Evolutionary conservation across 768 basidiomycete genomes (phyloP).

Genomic region (Paxillus rubicundulus): DNA sequence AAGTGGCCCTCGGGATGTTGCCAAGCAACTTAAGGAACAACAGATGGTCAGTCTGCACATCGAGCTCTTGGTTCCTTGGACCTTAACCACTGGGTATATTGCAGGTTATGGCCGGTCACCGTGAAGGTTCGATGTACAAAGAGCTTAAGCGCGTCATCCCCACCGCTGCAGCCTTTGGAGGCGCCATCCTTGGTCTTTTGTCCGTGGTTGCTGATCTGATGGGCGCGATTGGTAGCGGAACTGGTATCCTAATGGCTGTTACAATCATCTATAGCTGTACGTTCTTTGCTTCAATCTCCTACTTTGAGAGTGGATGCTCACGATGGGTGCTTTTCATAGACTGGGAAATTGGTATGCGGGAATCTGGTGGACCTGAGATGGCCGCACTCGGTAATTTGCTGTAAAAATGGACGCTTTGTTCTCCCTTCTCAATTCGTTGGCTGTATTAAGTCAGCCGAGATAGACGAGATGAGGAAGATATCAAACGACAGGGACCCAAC

Average conservation of each 20-base stretch:
- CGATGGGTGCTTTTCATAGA: conserved; percentile 42
- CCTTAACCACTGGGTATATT: neutral
- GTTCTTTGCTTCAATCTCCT: neutral
- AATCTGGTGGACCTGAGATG: conserved; percentile 82
- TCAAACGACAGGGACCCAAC: too few species aligned
- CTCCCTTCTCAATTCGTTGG: neutral
- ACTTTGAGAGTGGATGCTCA: neutral
- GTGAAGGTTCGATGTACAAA: conserved; percentile 99
- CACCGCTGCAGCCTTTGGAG: conserved; percentile 95
- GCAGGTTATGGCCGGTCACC: conserved; percentile 82
- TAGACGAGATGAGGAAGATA: neutral
- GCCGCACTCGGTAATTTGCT: conserved; percentile 76
- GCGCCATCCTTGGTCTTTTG: conserved; percentile 91
- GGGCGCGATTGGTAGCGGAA: conserved; percentile 94
- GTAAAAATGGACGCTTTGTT: conserved; percentile 34
- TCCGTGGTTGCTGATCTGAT: conserved; percentile 91
- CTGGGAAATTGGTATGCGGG: conserved; percentile 87
- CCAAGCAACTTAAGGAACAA: conserved; percentile 98
- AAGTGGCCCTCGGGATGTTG: conserved; percentile 91
- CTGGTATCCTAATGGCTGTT: conserved; percentile 96
- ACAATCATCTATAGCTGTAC: conserved; percentile 89
- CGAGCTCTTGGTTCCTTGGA: neutral
- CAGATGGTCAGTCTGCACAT: conserved; percentile 65
- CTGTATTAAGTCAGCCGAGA: too few species aligned
- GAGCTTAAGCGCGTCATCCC: conserved; percentile 98